Base-by-base conservation (phyloP, 345 rosid genomes). In the Passiflora organensis region DNA sequence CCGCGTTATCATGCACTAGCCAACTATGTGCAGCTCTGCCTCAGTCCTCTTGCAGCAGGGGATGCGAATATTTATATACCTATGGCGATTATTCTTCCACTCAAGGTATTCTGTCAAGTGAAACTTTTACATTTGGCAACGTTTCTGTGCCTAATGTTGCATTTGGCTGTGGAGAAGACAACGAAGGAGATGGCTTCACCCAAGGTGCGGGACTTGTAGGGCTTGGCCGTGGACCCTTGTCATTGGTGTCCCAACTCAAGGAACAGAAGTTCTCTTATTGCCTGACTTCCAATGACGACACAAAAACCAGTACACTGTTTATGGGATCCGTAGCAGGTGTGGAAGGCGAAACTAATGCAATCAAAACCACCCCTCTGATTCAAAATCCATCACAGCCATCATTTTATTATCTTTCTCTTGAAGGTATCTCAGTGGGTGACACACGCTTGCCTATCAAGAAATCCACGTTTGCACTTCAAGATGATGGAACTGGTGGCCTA, bases 51-150 rank as follows among this genome's bases (percentile, higher is more conserved):
- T 91, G 98, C 47, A 44, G 13, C 13, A 49, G 59, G 6, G 62
- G 78, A 10, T 93, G 99, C 20, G 81, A 81, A 61, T 93, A 93
- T 63, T 49, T 78, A 13, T 93, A 93, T 16, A 51, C 83, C 0
- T 93, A 93, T 14, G 99, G 99, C 0, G 96, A 93, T 67, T 84
- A 83, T 71, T 93, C 99, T 14, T 78, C 94, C 1, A 86, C 99
- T 0, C 82, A 84, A 62, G 99, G 99, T 5, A 24, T 75, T 22
- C 43, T 86, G 69, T 85, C 82, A 6, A 58, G 22, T 13, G 93
- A 93, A 53, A 88, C 86, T 0, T 84, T 89, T 62, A 86, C 85
- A 0, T 91, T 91, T 8, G 87, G 74, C 2, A 60, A 74, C 14
- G 69, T 64, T 18, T 73, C 84, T 0, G 71, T 84, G 23, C 73